Base-by-base conservation (phyloP, 2,329 filamentous ascomycete genomes). In the Diaporthe ilicicola region DNA sequence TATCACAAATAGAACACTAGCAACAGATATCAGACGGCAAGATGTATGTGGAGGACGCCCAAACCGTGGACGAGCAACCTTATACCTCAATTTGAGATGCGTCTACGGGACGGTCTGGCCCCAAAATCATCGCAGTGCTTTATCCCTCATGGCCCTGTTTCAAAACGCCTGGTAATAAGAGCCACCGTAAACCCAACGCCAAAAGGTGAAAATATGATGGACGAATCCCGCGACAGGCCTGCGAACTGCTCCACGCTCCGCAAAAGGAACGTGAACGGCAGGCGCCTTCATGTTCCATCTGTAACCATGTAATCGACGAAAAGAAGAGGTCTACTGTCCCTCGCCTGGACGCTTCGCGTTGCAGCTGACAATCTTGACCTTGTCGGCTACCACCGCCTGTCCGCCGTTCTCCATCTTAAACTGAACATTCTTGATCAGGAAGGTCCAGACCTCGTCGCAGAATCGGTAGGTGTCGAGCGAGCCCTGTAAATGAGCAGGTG, bases 361-460 rank as follows among this genome's bases (percentile, higher is more conserved):
- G 83, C 95, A 98, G 83, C 94, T 97, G 62, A 99, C 96, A 76
- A 99, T 99, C 90, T 98, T 98, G 82, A 99, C 93, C 81, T 94
- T 95, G 79, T 98, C 95, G 24, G 95, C 94, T 46, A 89, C 85
- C 17, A 98, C 90, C 0, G 89, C 89, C 73, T 91, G 89, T 70
- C 89, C 90, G 75, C 87, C 88, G 66, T 92, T 94, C 77, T 98
- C 95, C 85, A 98, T 92, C 85, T 99, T 99, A 86, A 99, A 98
- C n/a, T 92, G 94, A 69, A 98, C 95, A 76, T 98, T 96, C 84
- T 98, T 98, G 83, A 99, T 97, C 71, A 99, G 89, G 82, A 99
- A 99, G 1, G 96, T 99, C 96, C 96, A 99, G 71, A 99, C 96
- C 84, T 99, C 96, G 83, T 99, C 96, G 85, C 96, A 99, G 88